Evolutionary conservation across 345 rosid genomes (phyloP), one percentile per base, ranked within the genome.

Genomic region (Euphorbia peplus): DNA sequence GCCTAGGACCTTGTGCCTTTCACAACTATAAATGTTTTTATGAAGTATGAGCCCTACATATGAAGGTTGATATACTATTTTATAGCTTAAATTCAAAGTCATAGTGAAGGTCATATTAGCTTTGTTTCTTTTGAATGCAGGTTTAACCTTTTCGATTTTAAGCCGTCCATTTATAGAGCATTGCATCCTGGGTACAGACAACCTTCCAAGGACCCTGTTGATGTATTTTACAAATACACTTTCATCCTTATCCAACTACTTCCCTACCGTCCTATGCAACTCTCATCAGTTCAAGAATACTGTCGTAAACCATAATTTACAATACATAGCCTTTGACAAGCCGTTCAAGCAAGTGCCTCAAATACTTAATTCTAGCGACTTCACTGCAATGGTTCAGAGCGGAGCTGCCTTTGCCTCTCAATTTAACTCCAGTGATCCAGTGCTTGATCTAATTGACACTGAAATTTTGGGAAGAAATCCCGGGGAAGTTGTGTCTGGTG

Each of bases 151-250:
- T 76, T 79, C 83, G 56, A 76, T 95, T 64, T 79, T 90, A 56
- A 90, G 88, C 73, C 97, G 96, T 24, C 82, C 58, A 41, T 88
- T 91, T 39, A 61, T 93, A 4, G 95, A 93, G 72, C 85, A 83
- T 77, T 85, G 95, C 80, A 83, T 93, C 81, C 63, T 86, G 77
- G 95, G 91, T n/a, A 82, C 83, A 39, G 93, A 91, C 77, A 95
- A 95, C 86, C 82, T 95, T 63, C 99, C 99, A 1, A 85, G 99
- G 80, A 86, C 87, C 58, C 87, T 95, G 58, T 74, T 95, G 74
- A 90, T 95, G 99, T 95, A 91, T 81, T 85, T 88, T 62, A 74
- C 99, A 61, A 95, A 95, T 72, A 88, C 88, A 18, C 93, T 87
- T 62, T 86, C 80, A 25, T 86, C 98, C 10, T 77, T 86, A 46